A percentile compares a stretch with the other conserved stretches of the same genome.
phyloP scores from a whole-genome alignment of 768 basidiomycete species.

The Panus rudis region DNA sequence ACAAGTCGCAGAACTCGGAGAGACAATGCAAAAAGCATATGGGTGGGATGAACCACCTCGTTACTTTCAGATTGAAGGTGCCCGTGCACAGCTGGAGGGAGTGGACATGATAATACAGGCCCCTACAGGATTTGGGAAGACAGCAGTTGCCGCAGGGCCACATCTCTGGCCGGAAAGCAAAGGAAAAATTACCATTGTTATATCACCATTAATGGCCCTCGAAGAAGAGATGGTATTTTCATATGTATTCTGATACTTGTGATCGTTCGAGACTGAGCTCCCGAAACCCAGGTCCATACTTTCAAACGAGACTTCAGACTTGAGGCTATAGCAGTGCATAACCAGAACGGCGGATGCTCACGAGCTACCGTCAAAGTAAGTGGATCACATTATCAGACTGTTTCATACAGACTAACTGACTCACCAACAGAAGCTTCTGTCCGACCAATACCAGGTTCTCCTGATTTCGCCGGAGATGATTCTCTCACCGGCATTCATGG shows the following conservation, averaged over 20 bases:
- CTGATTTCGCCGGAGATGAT: slow-evolving; percentile 30
- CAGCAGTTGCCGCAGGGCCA: slow-evolving; percentile 32
- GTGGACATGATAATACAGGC: slow-evolving; percentile 31
- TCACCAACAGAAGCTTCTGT: slow-evolving; percentile 14
- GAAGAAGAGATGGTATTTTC: slow-evolving; percentile 31
- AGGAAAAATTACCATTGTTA: slow-evolving; percentile 29
- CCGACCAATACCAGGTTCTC: slow-evolving; percentile 24
- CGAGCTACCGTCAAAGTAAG: neutral
- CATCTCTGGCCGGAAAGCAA: slow-evolving; percentile 20
- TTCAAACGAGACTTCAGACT: slow-evolving; percentile 4
- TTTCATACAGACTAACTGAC: neutral
- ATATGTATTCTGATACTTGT: slow-evolving; percentile 1
- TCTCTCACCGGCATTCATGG: slow-evolving; percentile 21
- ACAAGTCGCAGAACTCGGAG: slow-evolving; percentile 9
- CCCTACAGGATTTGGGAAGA: slow-evolving; percentile 31
- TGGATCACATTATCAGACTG: neutral
- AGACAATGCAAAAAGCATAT: slow-evolving; percentile 14
- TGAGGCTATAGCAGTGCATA: slow-evolving; percentile 4
- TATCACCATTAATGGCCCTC: slow-evolving; percentile 32
- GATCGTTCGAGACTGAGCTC: neutral
- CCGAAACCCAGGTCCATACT: slow-evolving; percentile 2
- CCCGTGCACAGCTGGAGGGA: slow-evolving; percentile 23
- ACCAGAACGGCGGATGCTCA: neutral
- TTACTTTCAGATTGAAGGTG: slow-evolving; percentile 24
- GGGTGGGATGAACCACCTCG: slow-evolving; percentile 17